These are phyloP conservation scores for Neurospora pannonica DNA, from an alignment of 495 filamentous ascomycete genomes.

Conservation along the genomic window DNA sequence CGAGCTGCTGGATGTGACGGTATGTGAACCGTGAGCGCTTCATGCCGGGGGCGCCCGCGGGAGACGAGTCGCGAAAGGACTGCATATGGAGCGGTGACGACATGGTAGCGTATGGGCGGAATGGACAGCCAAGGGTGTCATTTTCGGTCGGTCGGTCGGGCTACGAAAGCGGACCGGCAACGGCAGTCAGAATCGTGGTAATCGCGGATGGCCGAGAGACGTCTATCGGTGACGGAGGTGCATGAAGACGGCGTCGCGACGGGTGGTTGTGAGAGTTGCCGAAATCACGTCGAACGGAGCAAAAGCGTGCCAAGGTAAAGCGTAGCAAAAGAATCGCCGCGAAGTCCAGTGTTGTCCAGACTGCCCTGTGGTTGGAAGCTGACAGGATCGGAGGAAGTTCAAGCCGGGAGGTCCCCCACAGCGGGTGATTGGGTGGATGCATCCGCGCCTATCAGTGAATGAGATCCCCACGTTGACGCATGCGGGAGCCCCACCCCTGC, in stretches of 20 bases:
- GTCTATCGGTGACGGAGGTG: not conserved
- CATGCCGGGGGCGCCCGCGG: conserved; percentile 23
- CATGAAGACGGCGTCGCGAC: not conserved
- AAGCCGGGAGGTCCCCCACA: not conserved
- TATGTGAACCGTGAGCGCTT: conserved; percentile 72
- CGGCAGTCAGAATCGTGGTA: not conserved
- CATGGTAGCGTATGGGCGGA: conserved; percentile 5
- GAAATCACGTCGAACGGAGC: not conserved
- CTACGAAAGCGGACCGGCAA: not conserved
- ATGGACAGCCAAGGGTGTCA: conserved; percentile 20
- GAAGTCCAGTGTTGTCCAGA: not conserved
- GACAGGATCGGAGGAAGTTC: not conserved
- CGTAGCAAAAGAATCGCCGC: not conserved
- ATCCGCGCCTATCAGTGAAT: not conserved
- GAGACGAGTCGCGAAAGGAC: conserved; percentile 30
- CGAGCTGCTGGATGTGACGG: conserved; percentile 68
- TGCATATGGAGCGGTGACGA: conserved; percentile 17
- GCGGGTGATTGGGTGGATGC: not conserved
- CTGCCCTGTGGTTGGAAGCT: not conserved
- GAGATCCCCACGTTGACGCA: not conserved
- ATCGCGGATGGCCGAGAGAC: not conserved
- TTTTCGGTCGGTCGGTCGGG: not conserved
- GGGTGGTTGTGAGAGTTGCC: not conserved
- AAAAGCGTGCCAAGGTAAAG: not conserved
- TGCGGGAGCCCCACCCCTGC: not conserved